These are phyloP conservation scores for Glycyrrhiza uralensis DNA, from an alignment of 306 rosid genomes.

Conservation along the genomic window DNA sequence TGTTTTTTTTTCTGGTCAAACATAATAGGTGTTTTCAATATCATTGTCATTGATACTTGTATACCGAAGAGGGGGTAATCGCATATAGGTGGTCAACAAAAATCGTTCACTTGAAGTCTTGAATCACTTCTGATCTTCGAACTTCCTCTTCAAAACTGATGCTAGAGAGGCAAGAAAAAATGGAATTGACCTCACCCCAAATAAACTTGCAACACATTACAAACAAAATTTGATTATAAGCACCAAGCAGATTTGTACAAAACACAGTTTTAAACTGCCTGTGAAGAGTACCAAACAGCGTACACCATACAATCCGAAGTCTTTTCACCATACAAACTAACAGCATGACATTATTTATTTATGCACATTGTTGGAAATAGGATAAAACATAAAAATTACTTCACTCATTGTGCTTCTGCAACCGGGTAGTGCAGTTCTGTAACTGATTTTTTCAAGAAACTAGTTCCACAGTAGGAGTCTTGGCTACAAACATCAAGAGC, in stretches of 20 bases:
- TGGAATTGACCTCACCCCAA: neutral
- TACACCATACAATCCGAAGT: neutral
- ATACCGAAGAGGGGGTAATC: too few species aligned
- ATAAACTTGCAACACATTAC: neutral
- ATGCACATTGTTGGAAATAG: constrained; percentile 31
- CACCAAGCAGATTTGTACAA: neutral
- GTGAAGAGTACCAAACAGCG: neutral
- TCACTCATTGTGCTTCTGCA: constrained; percentile 64
- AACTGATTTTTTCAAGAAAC: constrained; percentile 58
- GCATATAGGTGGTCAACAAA: neutral
- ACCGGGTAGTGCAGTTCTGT: constrained; percentile 60
- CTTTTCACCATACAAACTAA: constrained; percentile 12
- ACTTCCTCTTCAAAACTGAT: neutral
- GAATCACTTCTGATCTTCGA: too few species aligned
- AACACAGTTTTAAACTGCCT: neutral
- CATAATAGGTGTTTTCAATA: too few species aligned
- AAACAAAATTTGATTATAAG: neutral
- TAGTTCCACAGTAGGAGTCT: constrained; percentile 65
- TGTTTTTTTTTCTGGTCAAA: too few species aligned
- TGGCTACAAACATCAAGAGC: constrained; percentile 48
- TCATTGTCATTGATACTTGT: too few species aligned
- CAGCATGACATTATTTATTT: constrained; percentile 37
- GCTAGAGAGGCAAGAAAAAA: neutral
- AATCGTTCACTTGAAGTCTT: neutral
- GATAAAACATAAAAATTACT: neutral